A percentile compares a stretch with the other conserved stretches of the same genome.
These are phyloP conservation scores for Colletotrichum plurivorum DNA, from an alignment of 2,329 filamentous ascomycete genomes.

Conservation along the genomic window DNA sequence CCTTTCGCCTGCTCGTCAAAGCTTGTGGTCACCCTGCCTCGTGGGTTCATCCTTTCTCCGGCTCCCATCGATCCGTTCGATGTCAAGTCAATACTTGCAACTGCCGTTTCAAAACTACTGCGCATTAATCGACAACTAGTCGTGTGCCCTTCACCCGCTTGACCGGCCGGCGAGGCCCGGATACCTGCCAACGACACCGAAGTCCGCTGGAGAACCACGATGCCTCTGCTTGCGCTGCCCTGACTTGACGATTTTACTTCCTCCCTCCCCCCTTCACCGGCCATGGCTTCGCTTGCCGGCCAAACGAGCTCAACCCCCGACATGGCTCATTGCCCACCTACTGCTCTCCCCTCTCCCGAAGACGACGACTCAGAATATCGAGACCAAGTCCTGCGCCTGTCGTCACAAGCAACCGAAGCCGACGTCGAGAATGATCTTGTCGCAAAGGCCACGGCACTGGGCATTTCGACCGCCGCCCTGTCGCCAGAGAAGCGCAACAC, in stretches of 20 bases:
- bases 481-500: slow-evolving; percentile 53
- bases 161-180: slow-evolving; percentile 29
- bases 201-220: slow-evolving; percentile 27
- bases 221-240: slow-evolving; percentile 36
- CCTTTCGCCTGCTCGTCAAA: slow-evolving; percentile 15
- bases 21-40: slow-evolving; percentile 26
- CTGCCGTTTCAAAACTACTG: slow-evolving; percentile 34
- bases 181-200: slow-evolving; percentile 27
- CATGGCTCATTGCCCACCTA: slow-evolving; percentile 10
- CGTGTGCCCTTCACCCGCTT: slow-evolving; percentile 22
- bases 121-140: slow-evolving; percentile 35
- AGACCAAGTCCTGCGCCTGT: slow-evolving; percentile 55
- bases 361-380: slow-evolving; percentile 57
- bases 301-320: slow-evolving; percentile 36
- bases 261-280: slow-evolving; percentile 11
- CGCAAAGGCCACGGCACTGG: slow-evolving; percentile 52
- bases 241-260: slow-evolving; percentile 27
- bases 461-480: slow-evolving; percentile 50
- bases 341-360: slow-evolving; percentile 47
- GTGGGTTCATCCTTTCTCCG: slow-evolving; percentile 41
- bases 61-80: slow-evolving; percentile 37
- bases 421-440: slow-evolving; percentile 55
- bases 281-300: slow-evolving; percentile 38
- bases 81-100: slow-evolving; percentile 38
- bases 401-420: slow-evolving; percentile 52